phyloP scores from a whole-genome alignment of 176 grass and related monocot genomes.

The Elymus sibiricus region DNA sequence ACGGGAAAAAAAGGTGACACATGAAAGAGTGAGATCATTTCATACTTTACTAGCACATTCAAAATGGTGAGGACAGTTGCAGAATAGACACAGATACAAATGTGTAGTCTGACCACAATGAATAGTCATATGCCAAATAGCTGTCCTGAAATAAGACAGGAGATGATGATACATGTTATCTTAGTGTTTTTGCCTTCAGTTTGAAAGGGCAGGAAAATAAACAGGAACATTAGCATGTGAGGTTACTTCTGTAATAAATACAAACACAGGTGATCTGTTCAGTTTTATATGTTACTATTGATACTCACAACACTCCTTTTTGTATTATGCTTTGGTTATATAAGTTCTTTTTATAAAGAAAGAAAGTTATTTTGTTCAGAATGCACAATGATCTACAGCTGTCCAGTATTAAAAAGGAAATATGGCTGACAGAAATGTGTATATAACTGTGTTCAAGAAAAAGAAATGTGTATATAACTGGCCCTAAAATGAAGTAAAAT shows the following conservation, averaged over 20 bases:
- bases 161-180: not conserved
- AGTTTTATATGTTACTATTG: not conserved
- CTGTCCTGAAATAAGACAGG: conserved; percentile 14
- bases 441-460: no score
- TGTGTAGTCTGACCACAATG: conserved; percentile 31
- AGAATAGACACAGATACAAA: conserved; percentile 3
- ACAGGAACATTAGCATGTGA: not conserved
- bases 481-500: no score
- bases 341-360: not conserved
- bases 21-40: not conserved
- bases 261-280: not conserved
- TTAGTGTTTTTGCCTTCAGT: not conserved
- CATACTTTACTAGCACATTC: conserved; percentile 20
- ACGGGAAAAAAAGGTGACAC: not conserved
- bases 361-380: not conserved
- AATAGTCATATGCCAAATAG: conserved; percentile 18
- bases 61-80: not conserved
- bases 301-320: not conserved
- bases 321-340: not conserved
- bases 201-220: conserved; percentile 6
- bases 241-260: not conserved
- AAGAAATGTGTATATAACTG: no score
- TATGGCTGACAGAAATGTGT: not conserved
- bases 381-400: not conserved
- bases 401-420: not conserved